These are phyloP conservation scores for Phlyctochytrium arcticum DNA, from an alignment of 192 early-diverging fungal species.

Conservation along the genomic window DNA sequence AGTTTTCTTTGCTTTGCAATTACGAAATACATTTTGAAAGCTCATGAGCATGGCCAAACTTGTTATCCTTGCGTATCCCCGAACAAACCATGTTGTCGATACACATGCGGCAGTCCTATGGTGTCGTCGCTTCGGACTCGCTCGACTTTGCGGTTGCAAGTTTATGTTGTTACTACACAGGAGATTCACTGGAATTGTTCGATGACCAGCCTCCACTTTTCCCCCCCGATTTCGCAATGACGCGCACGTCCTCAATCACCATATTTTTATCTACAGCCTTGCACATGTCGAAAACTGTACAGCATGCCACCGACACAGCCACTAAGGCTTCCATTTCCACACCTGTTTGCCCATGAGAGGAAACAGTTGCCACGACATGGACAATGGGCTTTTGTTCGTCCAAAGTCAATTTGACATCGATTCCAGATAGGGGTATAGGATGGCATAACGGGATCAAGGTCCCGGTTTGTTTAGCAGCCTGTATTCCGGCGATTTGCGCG, in stretches of 20 bases:
- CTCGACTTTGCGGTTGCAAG: too few relatives aligned
- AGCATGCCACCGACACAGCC: constrained; percentile 69
- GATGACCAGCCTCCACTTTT: constrained; percentile 71
- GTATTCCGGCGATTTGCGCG: constrained; percentile 85
- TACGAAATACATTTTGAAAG: too few relatives aligned
- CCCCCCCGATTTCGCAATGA: constrained; percentile 81
- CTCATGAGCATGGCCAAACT: too few relatives aligned
- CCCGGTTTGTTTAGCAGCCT: constrained; percentile 83
- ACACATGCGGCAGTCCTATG: too few relatives aligned
- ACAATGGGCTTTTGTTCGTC: constrained; percentile 41
- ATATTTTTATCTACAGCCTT: constrained; percentile 87
- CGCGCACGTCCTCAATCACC: constrained; percentile 66
- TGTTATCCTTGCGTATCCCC: too few relatives aligned
- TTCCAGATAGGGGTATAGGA: constrained; percentile 64
- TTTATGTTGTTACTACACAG: too few relatives aligned
- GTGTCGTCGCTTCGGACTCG: too few relatives aligned
- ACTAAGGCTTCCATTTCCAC: constrained; percentile 53
- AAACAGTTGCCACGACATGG: constrained; percentile 63
- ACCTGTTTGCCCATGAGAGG: constrained; percentile 80
- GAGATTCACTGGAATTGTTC: too few relatives aligned
- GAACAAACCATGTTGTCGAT: too few relatives aligned
- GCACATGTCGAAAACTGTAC: constrained; percentile 95
- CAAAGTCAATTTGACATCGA: constrained; percentile 66
- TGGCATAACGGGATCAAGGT: constrained; percentile 87
- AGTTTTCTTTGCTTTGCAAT: too few relatives aligned